Evolutionary conservation across 2,329 filamentous ascomycete species (phyloP), one percentile per base, ranked within the genome.

Genomic region (Fusarium anthophilum): DNA sequence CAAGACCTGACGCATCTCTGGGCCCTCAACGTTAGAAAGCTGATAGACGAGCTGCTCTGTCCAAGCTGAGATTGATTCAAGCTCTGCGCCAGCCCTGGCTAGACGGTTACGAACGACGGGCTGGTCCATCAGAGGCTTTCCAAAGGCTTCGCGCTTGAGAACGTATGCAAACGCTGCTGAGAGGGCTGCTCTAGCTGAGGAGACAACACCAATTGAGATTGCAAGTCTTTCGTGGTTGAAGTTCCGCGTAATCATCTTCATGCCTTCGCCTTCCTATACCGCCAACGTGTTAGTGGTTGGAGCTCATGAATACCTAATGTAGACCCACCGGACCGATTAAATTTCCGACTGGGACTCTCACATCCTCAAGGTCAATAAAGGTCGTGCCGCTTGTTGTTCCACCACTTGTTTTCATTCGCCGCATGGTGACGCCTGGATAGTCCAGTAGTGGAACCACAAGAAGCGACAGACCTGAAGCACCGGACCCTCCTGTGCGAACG

Each of bases 241-340:
- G 39, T 43, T 43, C 0, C 39, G 22, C 5, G 39, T 43, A 43
- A 43, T 43, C 39, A 43, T 43, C 39, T n/a, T 43, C 39, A 43
- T 43, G 22, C 39, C 39, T n/a, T 43, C 14, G 22, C 39, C 39
- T n/a, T 43, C 39, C 22, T 43, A 43, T 14, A 41, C 1, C 22
- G 22, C 22, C 0, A n/a, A n/a, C 8, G 3, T 15, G 7, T 43
- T 43, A 43, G 39, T 43, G 14, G 7, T 14, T 4, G 38, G 12
- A 22, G 20, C 1, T 22, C 12, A 22, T 22, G 11, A 13, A 13
- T 1, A 3, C 7, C 17, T 39, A 2, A 9, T 14, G 20, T 41
- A 41, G 20, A 22, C 38, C 4, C 2, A 43, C 39, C 13, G 8
- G 22, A 43, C 39, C 39, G 22, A 43, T 43, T 12, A 43, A 43